phyloP scores from a whole-genome alignment of 108 stramenopile genomes.

The Skeletonema tropicum region DNA sequence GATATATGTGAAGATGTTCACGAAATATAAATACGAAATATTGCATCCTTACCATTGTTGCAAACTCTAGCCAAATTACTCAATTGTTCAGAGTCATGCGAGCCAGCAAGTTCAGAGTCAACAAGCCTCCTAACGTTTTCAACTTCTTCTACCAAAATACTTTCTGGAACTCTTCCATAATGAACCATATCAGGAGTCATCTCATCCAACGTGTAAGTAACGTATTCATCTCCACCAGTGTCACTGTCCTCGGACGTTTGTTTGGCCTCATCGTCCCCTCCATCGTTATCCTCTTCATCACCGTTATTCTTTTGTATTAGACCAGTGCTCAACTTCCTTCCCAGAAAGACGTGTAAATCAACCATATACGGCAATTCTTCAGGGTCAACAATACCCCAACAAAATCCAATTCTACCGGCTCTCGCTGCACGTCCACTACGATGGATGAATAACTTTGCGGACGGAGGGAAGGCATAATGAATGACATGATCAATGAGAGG shows the following conservation, averaged over 20 bases:
- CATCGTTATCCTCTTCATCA: conserved; percentile 31
- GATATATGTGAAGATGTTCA: neutral
- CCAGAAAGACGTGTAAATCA: conserved; percentile 95
- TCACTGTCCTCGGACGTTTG: conserved; percentile 23
- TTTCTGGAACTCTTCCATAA: conserved; percentile 94
- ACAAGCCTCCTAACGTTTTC: conserved; percentile 90
- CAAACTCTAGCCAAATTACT: conserved; percentile 68
- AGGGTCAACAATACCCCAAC: conserved; percentile 94
- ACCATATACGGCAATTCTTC: conserved; percentile 98
- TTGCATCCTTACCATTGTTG: conserved; percentile 56
- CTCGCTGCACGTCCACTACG: conserved; percentile 93
- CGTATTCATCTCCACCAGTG: conserved; percentile 35
- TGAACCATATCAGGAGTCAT: conserved; percentile 98
- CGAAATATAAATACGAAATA: neutral
- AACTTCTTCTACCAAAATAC: conserved; percentile 88
- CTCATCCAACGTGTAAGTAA: conserved; percentile 81
- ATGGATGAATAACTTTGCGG: conserved; percentile 96
- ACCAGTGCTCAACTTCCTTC: conserved; percentile 69
- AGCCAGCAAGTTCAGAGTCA: conserved; percentile 79
- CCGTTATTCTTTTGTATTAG: conserved; percentile 31
- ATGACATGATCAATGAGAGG: conserved; percentile 98
- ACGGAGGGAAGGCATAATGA: conserved; percentile 95
- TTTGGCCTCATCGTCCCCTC: conserved; percentile 14
- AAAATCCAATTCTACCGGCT: conserved; percentile 90
- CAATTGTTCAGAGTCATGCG: conserved; percentile 69